phyloP scores from a whole-genome alignment of 345 rosid genomes.

The Gynandropsis gynandra region DNA sequence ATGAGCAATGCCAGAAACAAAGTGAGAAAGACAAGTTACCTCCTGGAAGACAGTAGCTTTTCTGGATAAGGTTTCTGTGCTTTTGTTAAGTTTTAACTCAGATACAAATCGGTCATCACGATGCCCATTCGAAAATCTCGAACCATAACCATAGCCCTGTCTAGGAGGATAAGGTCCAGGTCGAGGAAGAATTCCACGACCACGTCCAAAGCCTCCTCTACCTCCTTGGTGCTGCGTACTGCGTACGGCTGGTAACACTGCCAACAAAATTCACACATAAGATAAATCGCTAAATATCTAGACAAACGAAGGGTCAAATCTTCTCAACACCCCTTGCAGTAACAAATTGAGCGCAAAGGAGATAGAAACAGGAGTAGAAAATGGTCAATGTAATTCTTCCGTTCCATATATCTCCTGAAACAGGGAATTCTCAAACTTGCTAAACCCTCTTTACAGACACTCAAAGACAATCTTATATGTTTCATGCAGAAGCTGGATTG shows the following conservation, averaged over 20 bases:
- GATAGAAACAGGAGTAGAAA: neutral
- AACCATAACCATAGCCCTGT: conserved; percentile 63
- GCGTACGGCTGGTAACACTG: conserved; percentile 66
- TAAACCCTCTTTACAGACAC: no score
- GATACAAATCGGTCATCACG: conserved; percentile 92
- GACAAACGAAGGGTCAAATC: neutral
- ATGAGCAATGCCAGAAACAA: conserved; percentile 1
- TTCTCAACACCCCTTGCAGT: no score
- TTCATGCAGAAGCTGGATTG: no score
- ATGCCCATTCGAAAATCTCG: conserved; percentile 59
- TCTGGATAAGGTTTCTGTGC: conserved; percentile 84
- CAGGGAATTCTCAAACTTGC: no score
- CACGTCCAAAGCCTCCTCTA: conserved; percentile 70
- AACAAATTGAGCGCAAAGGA: neutral
- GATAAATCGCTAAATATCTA: neutral
- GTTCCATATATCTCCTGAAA: no score
- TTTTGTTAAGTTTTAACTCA: conserved; percentile 73
- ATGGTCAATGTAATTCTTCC: no score
- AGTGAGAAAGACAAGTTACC: conserved; percentile 33
- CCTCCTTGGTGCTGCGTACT: conserved; percentile 47
- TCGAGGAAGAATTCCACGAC: conserved; percentile 87
- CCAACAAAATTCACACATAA: conserved; percentile 17
- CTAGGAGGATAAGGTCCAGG: conserved; percentile 76
- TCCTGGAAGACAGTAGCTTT: conserved; percentile 76
- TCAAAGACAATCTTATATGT: no score